Conservation (phyloP, 495 filamentous ascomycete genomes). For the Neurospora pannonica region DNA sequence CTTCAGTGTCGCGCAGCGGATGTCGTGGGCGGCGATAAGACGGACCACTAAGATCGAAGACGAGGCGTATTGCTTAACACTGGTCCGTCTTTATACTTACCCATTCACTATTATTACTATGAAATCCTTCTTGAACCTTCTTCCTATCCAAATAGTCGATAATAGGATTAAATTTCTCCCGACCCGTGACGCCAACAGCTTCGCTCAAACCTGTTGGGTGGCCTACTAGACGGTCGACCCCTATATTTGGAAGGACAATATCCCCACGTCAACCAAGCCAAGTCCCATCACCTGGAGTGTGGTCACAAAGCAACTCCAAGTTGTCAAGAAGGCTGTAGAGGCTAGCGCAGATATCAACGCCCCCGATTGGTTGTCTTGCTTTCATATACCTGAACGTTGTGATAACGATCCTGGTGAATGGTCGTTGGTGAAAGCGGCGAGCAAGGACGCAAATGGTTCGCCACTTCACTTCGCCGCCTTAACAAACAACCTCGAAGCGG, state of each 20-base stretch:
- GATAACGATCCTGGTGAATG: not conserved
- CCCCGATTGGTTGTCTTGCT: not conserved
- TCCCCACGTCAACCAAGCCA: not conserved
- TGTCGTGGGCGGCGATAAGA: constrained; percentile 13
- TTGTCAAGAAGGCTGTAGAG: not conserved
- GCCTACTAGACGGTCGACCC: not conserved
- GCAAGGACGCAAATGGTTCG: not conserved
- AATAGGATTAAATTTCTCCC: not conserved
- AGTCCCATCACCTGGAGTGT: not conserved
- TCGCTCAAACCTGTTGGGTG: not conserved
- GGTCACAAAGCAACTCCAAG: not conserved
- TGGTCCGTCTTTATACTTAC: no score
- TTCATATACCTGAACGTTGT: not conserved
- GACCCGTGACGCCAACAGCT: not conserved
- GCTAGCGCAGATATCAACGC: not conserved
- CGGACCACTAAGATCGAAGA: constrained; percentile 16
- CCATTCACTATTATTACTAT: no score
- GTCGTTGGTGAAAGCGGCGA: not conserved
- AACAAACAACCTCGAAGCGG: not conserved
- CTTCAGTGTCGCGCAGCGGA: constrained; percentile 7
- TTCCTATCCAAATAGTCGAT: not conserved
- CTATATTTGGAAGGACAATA: not conserved
- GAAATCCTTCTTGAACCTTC: not conserved
- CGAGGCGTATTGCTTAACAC: constrained; percentile 16
- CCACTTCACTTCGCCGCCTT: not conserved